A percentile compares a stretch with the other conserved stretches of the same genome.
These are phyloP conservation scores for Thielaviopsis populi DNA, from an alignment of 2,329 filamentous ascomycete species.

Conservation along the genomic window DNA sequence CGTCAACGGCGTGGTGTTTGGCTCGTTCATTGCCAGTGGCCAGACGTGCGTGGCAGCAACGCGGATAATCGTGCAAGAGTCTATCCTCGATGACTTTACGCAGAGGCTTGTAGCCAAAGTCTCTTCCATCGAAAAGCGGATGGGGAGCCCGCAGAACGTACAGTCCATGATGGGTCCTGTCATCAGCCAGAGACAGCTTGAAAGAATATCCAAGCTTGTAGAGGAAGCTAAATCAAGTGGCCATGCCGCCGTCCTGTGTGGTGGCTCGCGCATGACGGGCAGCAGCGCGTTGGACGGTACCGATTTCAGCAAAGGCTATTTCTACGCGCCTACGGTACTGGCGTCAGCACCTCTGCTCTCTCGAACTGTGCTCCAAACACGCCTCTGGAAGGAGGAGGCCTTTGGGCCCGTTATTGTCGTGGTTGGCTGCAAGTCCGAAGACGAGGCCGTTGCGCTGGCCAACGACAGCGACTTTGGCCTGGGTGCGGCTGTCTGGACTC, in stretches of 20 bases:
- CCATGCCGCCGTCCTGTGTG: constrained; percentile 20
- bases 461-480: constrained; percentile 39
- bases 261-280: constrained; percentile 24
- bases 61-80: constrained; percentile 41
- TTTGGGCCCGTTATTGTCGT: constrained; percentile 51
- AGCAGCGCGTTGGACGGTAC: constrained; percentile 30
- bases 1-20: constrained; percentile 34
- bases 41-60: constrained; percentile 47
- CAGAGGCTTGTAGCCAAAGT: constrained; percentile 39
- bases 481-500: constrained; percentile 41
- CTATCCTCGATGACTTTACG: constrained; percentile 39
- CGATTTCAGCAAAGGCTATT: constrained; percentile 41
- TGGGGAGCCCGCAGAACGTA: constrained; percentile 25
- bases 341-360: constrained; percentile 35
- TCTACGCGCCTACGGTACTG: constrained; percentile 22
- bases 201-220: constrained; percentile 49
- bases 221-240: constrained; percentile 29
- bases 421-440: constrained; percentile 27
- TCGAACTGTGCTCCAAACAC: constrained; percentile 21
- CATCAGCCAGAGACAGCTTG: constrained; percentile 21
- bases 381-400: constrained; percentile 45
- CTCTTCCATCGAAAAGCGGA: constrained; percentile 26
- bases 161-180: constrained; percentile 31
- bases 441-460: constrained; percentile 23
- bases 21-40: constrained; percentile 38